These are phyloP conservation scores for Xylaria venustula DNA, from an alignment of 495 filamentous ascomycete species.

Conservation along the genomic window DNA sequence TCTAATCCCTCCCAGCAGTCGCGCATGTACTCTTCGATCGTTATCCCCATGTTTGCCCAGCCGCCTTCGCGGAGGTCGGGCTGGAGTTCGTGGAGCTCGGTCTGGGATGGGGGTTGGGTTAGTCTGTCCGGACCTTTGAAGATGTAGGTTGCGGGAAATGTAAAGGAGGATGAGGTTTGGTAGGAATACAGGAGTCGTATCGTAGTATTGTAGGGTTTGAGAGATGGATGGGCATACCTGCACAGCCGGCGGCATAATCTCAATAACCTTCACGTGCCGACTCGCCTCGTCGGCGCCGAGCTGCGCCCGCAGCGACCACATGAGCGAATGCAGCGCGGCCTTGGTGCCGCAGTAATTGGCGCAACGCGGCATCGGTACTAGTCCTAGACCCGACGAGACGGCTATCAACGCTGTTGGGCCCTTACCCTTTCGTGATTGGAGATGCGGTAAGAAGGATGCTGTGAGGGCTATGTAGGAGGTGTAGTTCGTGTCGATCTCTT, in stretches of 20 bases:
- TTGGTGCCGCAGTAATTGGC: constrained; percentile 60
- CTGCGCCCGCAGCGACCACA: constrained; percentile 60
- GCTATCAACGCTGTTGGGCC: constrained; percentile 43
- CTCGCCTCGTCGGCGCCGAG: constrained; percentile 38
- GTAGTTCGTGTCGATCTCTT: constrained; percentile 69
- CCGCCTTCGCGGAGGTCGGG: constrained; percentile 42
- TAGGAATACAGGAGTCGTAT: too few species aligned
- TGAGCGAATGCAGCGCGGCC: constrained; percentile 56
- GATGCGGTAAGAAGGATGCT: constrained; percentile 62
- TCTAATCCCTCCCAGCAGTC: constrained; percentile 54
- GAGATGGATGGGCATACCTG: too few species aligned
- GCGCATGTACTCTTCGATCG: constrained; percentile 56
- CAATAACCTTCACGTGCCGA: constrained; percentile 53
- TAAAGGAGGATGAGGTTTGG: too few species aligned
- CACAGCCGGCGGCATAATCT: constrained; percentile 66
- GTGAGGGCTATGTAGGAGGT: constrained; percentile 59
- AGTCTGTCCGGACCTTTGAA: too few species aligned
- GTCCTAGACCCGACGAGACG: constrained; percentile 52
- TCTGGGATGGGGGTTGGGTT: constrained; percentile 33
- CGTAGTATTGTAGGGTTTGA: too few species aligned
- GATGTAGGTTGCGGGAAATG: too few species aligned
- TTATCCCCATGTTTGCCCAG: constrained; percentile 52
- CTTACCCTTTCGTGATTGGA: constrained; percentile 37
- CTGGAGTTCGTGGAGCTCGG: constrained; percentile 55
- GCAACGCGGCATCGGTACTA: constrained; percentile 51